Base-by-base conservation (phyloP, 169 alveolate genomes). In the Plasmodium cynomolgi region DNA sequence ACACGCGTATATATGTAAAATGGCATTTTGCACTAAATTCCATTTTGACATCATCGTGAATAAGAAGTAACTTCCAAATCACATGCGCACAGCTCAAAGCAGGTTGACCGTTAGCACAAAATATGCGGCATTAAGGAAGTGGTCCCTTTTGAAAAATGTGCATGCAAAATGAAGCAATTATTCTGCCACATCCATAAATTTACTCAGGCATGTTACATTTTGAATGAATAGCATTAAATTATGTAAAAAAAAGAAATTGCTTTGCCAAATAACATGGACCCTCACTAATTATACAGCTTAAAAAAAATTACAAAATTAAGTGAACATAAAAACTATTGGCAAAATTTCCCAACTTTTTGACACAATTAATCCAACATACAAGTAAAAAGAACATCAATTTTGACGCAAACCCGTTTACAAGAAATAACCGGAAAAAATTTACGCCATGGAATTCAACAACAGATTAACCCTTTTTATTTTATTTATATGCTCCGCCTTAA, bases 381-480 rank as follows among this genome's bases (percentile, higher is more conserved):
- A 26, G 37, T 68, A 68, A 68, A 68, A 68, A 68, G 31, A 26
- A 26, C 41, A 68, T 23, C 31, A 26, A 26, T 68, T 68, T 68
- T 1, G 77, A 26, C n/a, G 11, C 17, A 68, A 68, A 20, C 77
- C n/a, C 41, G n/a, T 68, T 68, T 68, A 68, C 37, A 68, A 33
- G n/a, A 68, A 50, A 68, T 68, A 29, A 23, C 3, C n/a, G 37
- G 41, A 26, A 68, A 68, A 68, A 26, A 4, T 20, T 26, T 68
- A 68, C 31, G 56, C 58, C 17, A 80, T 80, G 84, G 33, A 41
- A 8, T 20, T 37, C 84, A 37, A 9, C 31, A 41, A 41, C 50
- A 80, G 34, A 15, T 37, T 80, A 80, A 39, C 17, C 4, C 84
- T 41, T 44, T 80, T 80, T 80, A 31, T 31, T 80, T 80, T 80